Evolutionary conservation across 495 filamentous ascomycete species (phyloP), one percentile per base, ranked within the genome.

Genomic region (Talaromyces liani): DNA sequence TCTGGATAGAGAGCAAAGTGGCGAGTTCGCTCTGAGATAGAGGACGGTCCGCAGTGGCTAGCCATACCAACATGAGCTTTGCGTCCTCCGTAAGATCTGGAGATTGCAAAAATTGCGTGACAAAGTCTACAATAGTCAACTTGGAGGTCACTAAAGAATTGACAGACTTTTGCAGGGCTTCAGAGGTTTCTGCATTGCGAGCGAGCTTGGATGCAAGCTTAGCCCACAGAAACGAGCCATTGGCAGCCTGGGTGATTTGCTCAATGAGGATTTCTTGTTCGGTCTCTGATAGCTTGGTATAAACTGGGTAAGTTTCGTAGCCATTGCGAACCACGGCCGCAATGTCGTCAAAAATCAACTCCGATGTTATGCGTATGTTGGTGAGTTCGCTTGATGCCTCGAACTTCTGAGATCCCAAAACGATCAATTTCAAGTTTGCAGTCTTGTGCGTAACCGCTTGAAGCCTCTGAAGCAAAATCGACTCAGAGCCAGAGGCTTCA

Each of bases 161-260:
- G 0, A 73, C 65, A 2, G 65, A 62, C 64, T 72, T 73, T 51
- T 39, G 47, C 6, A 77, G 53, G n/a, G 41, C 65, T 27, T 75
- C 70, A 0, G 66, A 45, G 27, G 54, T 68, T 12, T 27, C 53
- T 60, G 73, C 73, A 16, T 64, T 64, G 9, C 69, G 66, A 36
- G 67, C 65, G 45, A 65, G 66, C 65, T 72, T 74, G 8, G 71
- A 58, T 49, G 68, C 69, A n/a, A 77, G 68, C 63, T 76, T 77
- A 12, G 73, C 75, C 72, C 72, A 76, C 0, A 75, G 61, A 65
- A 77, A 77, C 27, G 73, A 77, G 16, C 75, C 73, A 24, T 68
- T 62, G 25, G 73, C 65, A 14, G 69, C 74, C 60, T 76, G 71
- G 16, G 71, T 65, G 22, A 77, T 71, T 16, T 71, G 67, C n/a